Evolutionary conservation across 176 grass and related monocot species (phyloP).

Genomic region (Bothriochloa decipiens): DNA sequence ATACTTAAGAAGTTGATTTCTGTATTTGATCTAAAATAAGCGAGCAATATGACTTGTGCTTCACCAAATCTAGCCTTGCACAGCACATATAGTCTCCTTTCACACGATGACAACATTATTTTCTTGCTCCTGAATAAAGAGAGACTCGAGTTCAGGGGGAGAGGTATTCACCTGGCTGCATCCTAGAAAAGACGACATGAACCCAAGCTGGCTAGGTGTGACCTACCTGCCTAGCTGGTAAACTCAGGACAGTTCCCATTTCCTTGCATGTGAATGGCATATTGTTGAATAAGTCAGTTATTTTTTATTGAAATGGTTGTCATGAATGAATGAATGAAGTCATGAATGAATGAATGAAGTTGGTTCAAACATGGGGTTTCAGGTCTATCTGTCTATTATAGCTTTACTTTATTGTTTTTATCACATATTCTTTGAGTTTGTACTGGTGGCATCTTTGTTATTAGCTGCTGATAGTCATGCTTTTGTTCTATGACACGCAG

Average conservation of each 20-base stretch:
- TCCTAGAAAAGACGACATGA: background rate
- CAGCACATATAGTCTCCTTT: background rate
- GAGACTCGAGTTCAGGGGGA: background rate
- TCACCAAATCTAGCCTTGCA: background rate
- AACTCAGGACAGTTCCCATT: background rate
- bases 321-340: background rate
- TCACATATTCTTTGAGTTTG: background rate
- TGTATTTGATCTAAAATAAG: background rate
- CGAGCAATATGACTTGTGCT: background rate
- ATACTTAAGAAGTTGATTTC: constrained; percentile 10
- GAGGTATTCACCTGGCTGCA: too few relatives aligned
- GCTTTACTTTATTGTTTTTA: constrained; percentile 22
- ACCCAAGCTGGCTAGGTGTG: background rate
- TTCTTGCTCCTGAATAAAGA: background rate
- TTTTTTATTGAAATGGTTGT: constrained; percentile 18
- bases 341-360: constrained; percentile 2
- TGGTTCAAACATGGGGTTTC: constrained; percentile 29
- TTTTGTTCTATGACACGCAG: constrained; percentile 58
- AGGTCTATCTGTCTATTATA: constrained; percentile 28
- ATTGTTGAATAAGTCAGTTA: background rate
- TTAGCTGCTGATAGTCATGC: constrained; percentile 35
- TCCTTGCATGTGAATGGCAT: constrained; percentile 24
- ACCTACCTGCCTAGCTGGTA: background rate
- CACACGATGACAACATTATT: background rate
- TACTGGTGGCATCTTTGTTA: constrained; percentile 26